Evolutionary conservation across 768 basidiomycete genomes (phyloP).

Genomic region (Paxillus ammoniavirescens): DNA sequence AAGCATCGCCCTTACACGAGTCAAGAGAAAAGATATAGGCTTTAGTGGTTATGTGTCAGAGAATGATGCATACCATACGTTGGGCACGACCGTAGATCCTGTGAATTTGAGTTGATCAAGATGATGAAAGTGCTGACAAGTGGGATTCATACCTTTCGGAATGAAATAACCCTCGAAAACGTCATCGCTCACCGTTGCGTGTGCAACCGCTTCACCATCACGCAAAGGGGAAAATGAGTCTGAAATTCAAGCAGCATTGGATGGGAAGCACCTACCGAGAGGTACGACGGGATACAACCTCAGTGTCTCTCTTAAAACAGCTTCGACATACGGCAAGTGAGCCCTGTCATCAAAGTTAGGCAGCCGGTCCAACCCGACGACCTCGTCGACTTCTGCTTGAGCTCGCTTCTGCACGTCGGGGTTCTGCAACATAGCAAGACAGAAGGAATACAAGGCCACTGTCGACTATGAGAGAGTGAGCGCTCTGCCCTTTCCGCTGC

Average conservation of each 20-base stretch:
- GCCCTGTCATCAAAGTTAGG: slow-evolving; percentile 3
- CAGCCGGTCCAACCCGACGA: slow-evolving; percentile 5
- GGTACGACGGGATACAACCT: neutral
- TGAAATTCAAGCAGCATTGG: neutral
- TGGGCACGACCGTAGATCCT: neutral
- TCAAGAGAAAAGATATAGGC: neutral
- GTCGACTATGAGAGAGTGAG: neutral
- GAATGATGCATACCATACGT: neutral
- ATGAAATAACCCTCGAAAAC: slow-evolving; percentile 44
- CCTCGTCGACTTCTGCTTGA: slow-evolving; percentile 4
- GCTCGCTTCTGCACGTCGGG: neutral
- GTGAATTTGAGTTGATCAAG: neutral
- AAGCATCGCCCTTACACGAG: slow-evolving; percentile 1
- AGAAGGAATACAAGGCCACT: neutral
- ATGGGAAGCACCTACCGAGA: neutral
- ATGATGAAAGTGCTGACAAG: no score
- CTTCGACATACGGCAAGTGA: slow-evolving; percentile 4
- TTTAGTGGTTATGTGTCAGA: no score
- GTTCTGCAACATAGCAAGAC: slow-evolving; percentile 2
- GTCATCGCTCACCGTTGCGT: slow-evolving; percentile 33
- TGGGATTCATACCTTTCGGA: slow-evolving; percentile 36
- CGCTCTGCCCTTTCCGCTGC: neutral
- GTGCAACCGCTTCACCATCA: slow-evolving; percentile 14
- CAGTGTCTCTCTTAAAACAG: neutral
- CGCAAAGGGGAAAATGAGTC: neutral